Base-by-base conservation (phyloP, 441 rosid species). In the Populus hybrid region DNA sequence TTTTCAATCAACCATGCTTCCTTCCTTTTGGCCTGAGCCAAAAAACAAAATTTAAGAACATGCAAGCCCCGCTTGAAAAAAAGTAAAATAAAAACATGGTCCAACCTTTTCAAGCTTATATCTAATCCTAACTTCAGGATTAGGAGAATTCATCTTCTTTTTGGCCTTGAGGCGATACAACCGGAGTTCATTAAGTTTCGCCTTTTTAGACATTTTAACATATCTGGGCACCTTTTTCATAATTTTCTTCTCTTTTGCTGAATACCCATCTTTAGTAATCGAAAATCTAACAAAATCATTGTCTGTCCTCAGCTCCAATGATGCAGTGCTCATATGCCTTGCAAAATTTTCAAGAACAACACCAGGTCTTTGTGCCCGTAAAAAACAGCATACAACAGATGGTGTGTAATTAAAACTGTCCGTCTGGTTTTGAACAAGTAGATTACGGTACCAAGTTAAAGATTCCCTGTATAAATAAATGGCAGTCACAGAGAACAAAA, bases 1-100 rank as follows among this genome's bases (percentile, higher is more conserved):
- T 93, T 93, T 87, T 95, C 98, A 76, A 95, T 87, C 84, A 93
- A 77, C 97, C 98, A 95, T 38, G 78, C 91, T 85, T 95, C 97
- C 77, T 95, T 93, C 71, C 97, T 81, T 84, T 93, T 93, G 69
- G 97, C 95, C 97, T 93, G 80, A 35, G 32, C n/a, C 7, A 14
- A 73, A 73, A 79, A 67, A 32, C 67, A 68, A 46, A 76, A 73
- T 50, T 59, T 34, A 36, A 36, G 70, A 46, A 21, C 11, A 16
- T 24, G 30, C 20, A 73, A 5, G 9, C 36, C 1, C 21, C 16
- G n/a, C 26, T 18, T 3, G 18, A 59, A 32, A 26, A 73, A 38
- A n/a, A 34, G 20, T 21, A 36, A 36, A 42, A 69, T 42, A 28
- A 38, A 64, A 63, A 74, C 2, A 42, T 7, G 23, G 23, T 66